A percentile compares a stretch with the other conserved stretches of the same genome.
These are phyloP conservation scores for Ophiosphaerella narmari DNA, from an alignment of 2,329 filamentous ascomycete genomes.

Conservation along the genomic window DNA sequence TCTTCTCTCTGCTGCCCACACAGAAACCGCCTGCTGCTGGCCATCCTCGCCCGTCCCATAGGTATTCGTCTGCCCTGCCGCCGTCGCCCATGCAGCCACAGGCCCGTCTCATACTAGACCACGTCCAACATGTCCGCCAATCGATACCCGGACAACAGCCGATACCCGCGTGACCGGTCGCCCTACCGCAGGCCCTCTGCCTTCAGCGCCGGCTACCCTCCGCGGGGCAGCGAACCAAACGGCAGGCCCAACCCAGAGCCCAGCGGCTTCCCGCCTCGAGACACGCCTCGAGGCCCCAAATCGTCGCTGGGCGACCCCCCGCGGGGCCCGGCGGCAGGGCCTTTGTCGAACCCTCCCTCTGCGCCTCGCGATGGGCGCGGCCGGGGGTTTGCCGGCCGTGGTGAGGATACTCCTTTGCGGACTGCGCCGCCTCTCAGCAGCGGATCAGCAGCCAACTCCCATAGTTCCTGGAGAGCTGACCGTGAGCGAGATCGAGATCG, in stretches of 20 bases:
- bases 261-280: slow-evolving; percentile 46
- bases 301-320: slow-evolving; percentile 68
- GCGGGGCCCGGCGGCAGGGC: slow-evolving; percentile 43
- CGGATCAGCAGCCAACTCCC: slow-evolving; percentile 47
- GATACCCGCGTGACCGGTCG: slow-evolving; percentile 50
- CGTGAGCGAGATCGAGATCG: slow-evolving; percentile 59
- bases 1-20: too few species aligned
- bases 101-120: slow-evolving; percentile 2
- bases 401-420: slow-evolving; percentile 66
- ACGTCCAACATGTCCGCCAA: slow-evolving; percentile 39
- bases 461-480: slow-evolving; percentile 58
- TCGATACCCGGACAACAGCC: slow-evolving; percentile 41
- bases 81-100: slow-evolving; percentile 20
- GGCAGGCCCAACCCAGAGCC: slow-evolving; percentile 36
- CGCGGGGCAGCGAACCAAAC: slow-evolving; percentile 47
- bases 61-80: slow-evolving; percentile 2
- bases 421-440: slow-evolving; percentile 57
- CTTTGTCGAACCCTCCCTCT: slow-evolving; percentile 36
- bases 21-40: too few species aligned
- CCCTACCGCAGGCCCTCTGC: slow-evolving; percentile 69
- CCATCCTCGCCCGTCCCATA: too few species aligned
- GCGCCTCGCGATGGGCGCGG: slow-evolving; percentile 61
- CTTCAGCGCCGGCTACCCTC: slow-evolving; percentile 61
- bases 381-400: slow-evolving; percentile 62
- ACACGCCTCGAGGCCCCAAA: slow-evolving; percentile 81